phyloP scores from a whole-genome alignment of 2,329 filamentous ascomycete genomes.

The Botrytis medusae region DNA sequence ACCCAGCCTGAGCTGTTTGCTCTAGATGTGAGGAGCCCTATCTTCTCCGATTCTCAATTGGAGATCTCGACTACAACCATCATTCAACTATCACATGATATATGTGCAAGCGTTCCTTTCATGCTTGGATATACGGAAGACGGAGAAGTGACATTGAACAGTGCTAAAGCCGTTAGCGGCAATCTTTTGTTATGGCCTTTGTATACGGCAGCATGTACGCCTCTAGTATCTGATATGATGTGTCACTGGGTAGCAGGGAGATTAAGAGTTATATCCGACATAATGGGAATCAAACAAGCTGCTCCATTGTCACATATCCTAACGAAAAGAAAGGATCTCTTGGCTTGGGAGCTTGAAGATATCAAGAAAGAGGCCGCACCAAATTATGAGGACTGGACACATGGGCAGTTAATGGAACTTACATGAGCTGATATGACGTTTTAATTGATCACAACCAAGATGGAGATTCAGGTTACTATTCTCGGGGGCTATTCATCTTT shows the following conservation, averaged over 20 bases:
- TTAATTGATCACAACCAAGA: neutral
- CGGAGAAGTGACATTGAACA: slow-evolving; percentile 4
- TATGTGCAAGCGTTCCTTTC: slow-evolving; percentile 34
- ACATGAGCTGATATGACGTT: neutral
- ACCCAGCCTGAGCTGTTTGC: slow-evolving; percentile 16
- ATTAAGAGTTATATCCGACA: slow-evolving; percentile 32
- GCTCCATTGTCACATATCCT: slow-evolving; percentile 28
- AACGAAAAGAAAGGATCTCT: slow-evolving; percentile 21
- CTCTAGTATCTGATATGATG: slow-evolving; percentile 32
- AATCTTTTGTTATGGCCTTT: slow-evolving; percentile 36
- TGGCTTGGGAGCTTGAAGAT: slow-evolving; percentile 22
- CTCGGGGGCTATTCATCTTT: neutral
- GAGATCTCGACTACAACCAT: slow-evolving; percentile 25
- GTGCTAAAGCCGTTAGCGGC: slow-evolving; percentile 29
- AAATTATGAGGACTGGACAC: slow-evolving; percentile 17
- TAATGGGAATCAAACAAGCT: slow-evolving; percentile 35
- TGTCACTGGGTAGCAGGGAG: slow-evolving; percentile 33
- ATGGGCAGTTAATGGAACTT: slow-evolving; percentile 17
- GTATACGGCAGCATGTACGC: slow-evolving; percentile 31
- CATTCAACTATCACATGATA: slow-evolving; percentile 33
- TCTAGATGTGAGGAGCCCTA: slow-evolving; percentile 6
- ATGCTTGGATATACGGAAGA: slow-evolving; percentile 28
- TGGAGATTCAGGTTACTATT: too few species aligned
- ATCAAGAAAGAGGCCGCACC: neutral
- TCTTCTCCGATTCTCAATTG: slow-evolving; percentile 27